These are phyloP conservation scores for Arabidopsis arenosa DNA, from an alignment of 345 rosid species.

Conservation along the genomic window DNA sequence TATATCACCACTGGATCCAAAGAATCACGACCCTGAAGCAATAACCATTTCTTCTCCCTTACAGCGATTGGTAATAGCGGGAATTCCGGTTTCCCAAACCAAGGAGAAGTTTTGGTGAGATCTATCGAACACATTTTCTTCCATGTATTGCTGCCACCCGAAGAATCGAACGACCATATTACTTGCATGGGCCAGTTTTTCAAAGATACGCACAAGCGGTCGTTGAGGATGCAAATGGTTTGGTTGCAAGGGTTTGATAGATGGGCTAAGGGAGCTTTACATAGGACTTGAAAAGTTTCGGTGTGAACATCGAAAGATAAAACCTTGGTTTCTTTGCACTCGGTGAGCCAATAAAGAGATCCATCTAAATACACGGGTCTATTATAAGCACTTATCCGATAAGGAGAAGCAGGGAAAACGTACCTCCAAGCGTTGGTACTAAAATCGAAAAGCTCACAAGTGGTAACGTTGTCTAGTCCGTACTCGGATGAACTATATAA, in stretches of 20 bases:
- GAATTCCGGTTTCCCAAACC: background rate
- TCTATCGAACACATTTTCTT: background rate
- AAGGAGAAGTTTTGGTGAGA: background rate
- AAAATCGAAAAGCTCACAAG: slow-evolving; percentile 14
- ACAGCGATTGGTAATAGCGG: background rate
- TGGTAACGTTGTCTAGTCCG: background rate
- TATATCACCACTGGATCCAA: background rate
- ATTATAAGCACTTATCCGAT: no score
- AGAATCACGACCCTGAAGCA: background rate
- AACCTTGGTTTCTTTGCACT: no score
- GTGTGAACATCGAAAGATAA: background rate
- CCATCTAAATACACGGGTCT: background rate
- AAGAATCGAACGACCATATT: background rate
- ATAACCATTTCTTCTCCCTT: slow-evolving; percentile 7
- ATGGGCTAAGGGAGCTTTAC: background rate
- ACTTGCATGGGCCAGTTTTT: background rate
- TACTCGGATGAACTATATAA: background rate
- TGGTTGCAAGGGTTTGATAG: background rate
- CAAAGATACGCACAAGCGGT: background rate
- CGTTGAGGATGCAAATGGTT: background rate
- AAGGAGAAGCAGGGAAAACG: no score
- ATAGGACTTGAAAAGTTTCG: slow-evolving; percentile 3
- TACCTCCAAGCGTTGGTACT: background rate
- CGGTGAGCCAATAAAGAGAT: no score
- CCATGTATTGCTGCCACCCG: background rate